Base-by-base conservation (phyloP, 1,284 basidiomycete genomes). In the Sanguinoderma infundibulare region DNA sequence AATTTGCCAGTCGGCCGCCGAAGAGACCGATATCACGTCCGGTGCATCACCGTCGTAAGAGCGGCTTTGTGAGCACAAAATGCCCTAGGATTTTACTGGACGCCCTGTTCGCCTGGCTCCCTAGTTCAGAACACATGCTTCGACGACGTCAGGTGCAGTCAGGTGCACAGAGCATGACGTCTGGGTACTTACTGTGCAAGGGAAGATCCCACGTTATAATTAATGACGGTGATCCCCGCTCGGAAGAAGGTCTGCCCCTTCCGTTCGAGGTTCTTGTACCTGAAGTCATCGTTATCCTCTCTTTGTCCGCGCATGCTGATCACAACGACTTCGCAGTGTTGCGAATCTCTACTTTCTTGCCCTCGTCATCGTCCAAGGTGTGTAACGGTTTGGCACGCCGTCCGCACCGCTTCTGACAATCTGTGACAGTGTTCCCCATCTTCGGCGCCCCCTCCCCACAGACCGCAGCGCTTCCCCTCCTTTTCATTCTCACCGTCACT, bases 331-430 rank as follows among this genome's bases (percentile, higher is more conserved):
- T 66, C 24, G 14, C 68, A 90, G 92, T 35, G 87, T 96, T 52
- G 96, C 96, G 64, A 98, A 98, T 77, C 79, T 98, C 54, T 98
- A 96, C 78, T 98, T 98, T 79, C 78, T 98, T 40, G 85, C 83
- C 1, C 81, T 95, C 14, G 92, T 96, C 69, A 80, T 98, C 58
- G 80, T 97, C 14, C 93, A 96, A 81, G 70, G 91, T 92, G 73
- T n/a, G 46, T 46, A 12, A 22, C 2, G 5, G 9, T 42, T 9
- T 22, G 9, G n/a, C 4, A 1, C 38, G 46, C 5, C 57, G 49
- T 6, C 26, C 12, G 32, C 54, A 51, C 55, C 34, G 20, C 20
- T 52, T 47, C 38, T 55, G 34, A 49, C 36, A n/a, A 14, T 8
- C 32, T 38, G 54, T 62, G 35, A 67, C 69, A 92, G 91, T 96